phyloP scores from a whole-genome alignment of 2,329 filamentous ascomycete species.

The Pseudogymnoascus sp. region DNA sequence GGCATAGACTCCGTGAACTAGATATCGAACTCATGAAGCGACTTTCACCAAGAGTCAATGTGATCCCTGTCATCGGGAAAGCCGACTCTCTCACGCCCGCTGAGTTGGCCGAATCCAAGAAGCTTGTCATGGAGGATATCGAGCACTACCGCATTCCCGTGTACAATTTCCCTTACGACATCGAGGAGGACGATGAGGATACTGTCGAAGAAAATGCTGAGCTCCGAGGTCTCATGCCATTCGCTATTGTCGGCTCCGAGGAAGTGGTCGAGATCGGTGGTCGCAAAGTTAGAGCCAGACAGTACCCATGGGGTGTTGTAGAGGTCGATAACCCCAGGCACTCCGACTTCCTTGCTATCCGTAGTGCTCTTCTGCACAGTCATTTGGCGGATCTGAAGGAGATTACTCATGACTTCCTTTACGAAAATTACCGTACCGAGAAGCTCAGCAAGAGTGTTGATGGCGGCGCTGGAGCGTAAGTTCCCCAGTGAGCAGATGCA shows the following conservation, averaged over 20 bases:
- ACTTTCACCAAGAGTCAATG: conserved; percentile 93
- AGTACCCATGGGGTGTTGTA: conserved; percentile 98
- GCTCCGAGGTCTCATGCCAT: conserved; percentile 94
- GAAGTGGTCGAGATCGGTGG: conserved; percentile 91
- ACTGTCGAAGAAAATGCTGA: conserved; percentile 99
- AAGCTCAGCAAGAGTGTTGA: conserved; percentile 99
- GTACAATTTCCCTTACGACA: conserved; percentile 99
- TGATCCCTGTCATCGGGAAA: conserved; percentile 97
- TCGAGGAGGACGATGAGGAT: conserved; percentile 98
- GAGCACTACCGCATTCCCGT: conserved; percentile 99
- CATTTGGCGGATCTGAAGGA: conserved; percentile 98
- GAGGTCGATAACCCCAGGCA: conserved; percentile 99
- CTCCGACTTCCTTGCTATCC: conserved; percentile 95
- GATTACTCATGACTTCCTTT: conserved; percentile 99
- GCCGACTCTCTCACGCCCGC: conserved; percentile 94
- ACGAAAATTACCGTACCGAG: conserved; percentile 99
- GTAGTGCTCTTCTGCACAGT: conserved; percentile 92
- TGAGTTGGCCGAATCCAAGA: conserved; percentile 97
- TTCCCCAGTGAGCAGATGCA: conserved; percentile 27
- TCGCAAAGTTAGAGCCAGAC: conserved; percentile 82
- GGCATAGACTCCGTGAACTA: conserved; percentile 78
- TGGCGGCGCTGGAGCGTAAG: conserved; percentile 78
- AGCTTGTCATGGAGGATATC: conserved; percentile 99
- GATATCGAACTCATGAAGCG: conserved; percentile 99
- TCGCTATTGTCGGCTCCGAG: conserved; percentile 96